These are phyloP conservation scores for Coriaria nepalensis DNA, from an alignment of 306 rosid species.

Conservation along the genomic window DNA sequence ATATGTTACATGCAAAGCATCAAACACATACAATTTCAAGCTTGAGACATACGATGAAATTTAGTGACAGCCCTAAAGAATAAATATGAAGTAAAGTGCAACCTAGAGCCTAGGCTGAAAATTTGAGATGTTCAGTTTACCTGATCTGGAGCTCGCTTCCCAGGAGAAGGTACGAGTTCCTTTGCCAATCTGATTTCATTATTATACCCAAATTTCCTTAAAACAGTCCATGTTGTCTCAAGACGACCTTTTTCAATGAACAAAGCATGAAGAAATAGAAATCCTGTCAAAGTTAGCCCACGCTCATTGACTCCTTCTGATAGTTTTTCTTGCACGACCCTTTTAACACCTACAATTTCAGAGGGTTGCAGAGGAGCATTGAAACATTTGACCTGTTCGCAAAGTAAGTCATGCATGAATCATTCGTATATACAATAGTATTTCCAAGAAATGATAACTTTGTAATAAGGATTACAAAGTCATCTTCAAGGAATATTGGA, in stretches of 20 bases:
- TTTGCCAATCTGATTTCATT: slow-evolving; percentile 89
- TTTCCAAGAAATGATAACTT: no score
- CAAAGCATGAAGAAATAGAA: slow-evolving; percentile 92
- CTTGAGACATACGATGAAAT: no score
- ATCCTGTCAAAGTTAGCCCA: slow-evolving; percentile 94
- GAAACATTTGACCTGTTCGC: slow-evolving; percentile 84
- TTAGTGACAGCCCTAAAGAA: no score
- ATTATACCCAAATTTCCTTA: slow-evolving; percentile 87
- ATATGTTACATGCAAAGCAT: no score
- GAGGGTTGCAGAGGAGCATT: slow-evolving; percentile 95
- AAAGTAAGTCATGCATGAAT: slow-evolving; percentile 3
- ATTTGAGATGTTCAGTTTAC: slow-evolving; percentile 18
- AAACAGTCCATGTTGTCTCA: slow-evolving; percentile 97
- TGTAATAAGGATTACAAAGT: no score
- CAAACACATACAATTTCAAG: no score
- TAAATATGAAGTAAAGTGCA: no score
- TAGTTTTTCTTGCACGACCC: slow-evolving; percentile 81
- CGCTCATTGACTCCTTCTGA: slow-evolving; percentile 96
- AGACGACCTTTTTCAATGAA: slow-evolving; percentile 95
- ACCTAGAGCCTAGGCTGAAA: no score
- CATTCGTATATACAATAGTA: neutral
- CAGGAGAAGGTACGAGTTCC: slow-evolving; percentile 51
- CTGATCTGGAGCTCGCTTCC: slow-evolving; percentile 72
- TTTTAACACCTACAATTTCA: slow-evolving; percentile 82
- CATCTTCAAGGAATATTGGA: no score